A percentile compares a stretch with the other conserved stretches of the same genome.
These are phyloP conservation scores for Plectranthus barbatus DNA, from an alignment of 257 asterid genomes.

Conservation along the genomic window DNA sequence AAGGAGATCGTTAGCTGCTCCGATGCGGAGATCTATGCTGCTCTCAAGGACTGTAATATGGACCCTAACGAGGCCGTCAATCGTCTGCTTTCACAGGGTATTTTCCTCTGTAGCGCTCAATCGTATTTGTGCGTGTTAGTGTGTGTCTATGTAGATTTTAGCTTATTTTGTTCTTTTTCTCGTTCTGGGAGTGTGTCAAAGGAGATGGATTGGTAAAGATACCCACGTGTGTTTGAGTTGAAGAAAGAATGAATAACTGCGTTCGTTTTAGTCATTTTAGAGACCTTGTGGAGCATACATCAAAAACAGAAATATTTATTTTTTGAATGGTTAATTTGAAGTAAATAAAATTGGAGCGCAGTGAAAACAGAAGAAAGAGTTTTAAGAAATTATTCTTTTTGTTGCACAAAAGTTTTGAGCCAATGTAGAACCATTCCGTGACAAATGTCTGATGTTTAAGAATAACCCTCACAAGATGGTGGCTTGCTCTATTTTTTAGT, in stretches of 20 bases:
- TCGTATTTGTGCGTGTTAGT: background rate
- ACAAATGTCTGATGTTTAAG: background rate
- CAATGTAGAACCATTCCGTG: background rate
- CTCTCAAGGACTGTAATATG: constrained; percentile 90
- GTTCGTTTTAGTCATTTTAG: background rate
- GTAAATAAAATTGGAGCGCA: background rate
- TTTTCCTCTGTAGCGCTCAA: constrained; percentile 18
- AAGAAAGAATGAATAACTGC: background rate
- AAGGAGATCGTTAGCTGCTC: constrained; percentile 80
- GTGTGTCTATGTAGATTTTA: background rate
- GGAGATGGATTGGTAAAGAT: constrained; percentile 2
- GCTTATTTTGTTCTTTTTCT: background rate
- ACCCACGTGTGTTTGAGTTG: constrained; percentile 4
- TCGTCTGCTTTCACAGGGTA: constrained; percentile 84
- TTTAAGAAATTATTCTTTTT: too few species aligned
- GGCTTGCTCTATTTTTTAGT: background rate
- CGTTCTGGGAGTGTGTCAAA: background rate
- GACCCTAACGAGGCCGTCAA: constrained; percentile 88
- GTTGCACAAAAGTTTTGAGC: background rate
- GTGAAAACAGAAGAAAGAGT: too few species aligned
- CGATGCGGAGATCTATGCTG: constrained; percentile 88
- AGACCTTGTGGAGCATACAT: background rate
- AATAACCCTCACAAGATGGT: background rate
- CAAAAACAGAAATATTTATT: background rate
- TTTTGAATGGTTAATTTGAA: background rate